phyloP scores from a whole-genome alignment of 495 filamentous ascomycete genomes.

The Lindgomyces ingoldianus region DNA sequence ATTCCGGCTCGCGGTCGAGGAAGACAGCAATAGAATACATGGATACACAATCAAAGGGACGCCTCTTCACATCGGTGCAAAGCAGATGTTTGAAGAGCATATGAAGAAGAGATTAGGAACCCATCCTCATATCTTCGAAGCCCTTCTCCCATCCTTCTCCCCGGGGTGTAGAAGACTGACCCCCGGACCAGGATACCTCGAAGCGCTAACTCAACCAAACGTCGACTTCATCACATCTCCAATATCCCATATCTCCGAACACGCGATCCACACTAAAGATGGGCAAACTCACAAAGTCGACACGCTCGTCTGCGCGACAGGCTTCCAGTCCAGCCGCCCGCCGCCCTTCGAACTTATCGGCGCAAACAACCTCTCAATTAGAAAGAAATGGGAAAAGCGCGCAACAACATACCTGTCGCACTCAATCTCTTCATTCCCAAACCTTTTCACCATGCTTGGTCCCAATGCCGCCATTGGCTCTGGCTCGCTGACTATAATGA shows the following conservation, averaged over 20 bases:
- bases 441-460: slow-evolving; percentile 44
- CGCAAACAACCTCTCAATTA: slow-evolving; percentile 27
- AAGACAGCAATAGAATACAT: slow-evolving; percentile 43
- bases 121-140: slow-evolving; percentile 40
- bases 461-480: slow-evolving; percentile 43
- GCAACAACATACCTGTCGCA: slow-evolving; percentile 43
- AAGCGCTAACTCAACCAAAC: slow-evolving; percentile 43
- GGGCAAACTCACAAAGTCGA: slow-evolving; percentile 42
- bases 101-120: slow-evolving; percentile 40
- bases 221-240: slow-evolving; percentile 37
- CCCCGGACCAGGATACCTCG: slow-evolving; percentile 45
- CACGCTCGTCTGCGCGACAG: slow-evolving; percentile 44
- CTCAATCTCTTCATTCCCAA: slow-evolving; percentile 39
- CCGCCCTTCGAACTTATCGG: slow-evolving; percentile 42
- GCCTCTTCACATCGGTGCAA: slow-evolving; percentile 35
- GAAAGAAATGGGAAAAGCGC: slow-evolving; percentile 38
- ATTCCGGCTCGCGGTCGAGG: slow-evolving; percentile 43
- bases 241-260: slow-evolving; percentile 35
- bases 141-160: slow-evolving; percentile 40
- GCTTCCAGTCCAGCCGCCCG: slow-evolving; percentile 42
- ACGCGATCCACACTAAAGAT: slow-evolving; percentile 39
- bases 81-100: slow-evolving; percentile 37
- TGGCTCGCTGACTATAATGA: slow-evolving; percentile 41
- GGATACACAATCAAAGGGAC: slow-evolving; percentile 40
- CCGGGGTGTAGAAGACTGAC: slow-evolving; percentile 44